Conservation (phyloP, 208 protist species). For the Leishmania tarentolae region DNA sequence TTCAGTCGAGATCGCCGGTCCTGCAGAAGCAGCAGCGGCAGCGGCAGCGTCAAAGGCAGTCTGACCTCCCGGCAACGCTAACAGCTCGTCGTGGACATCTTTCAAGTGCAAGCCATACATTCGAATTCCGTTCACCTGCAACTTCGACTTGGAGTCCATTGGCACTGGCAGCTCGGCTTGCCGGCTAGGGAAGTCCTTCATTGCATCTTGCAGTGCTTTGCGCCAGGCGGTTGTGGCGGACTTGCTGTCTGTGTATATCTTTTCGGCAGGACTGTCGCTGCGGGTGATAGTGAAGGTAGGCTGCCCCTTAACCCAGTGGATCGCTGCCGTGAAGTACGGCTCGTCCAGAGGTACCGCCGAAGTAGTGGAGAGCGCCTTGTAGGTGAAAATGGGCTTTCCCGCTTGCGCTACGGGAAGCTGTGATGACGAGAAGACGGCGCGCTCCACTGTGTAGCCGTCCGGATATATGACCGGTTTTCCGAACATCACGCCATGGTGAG, state of each 20-base stretch:
- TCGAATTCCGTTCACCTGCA: conserved; percentile 33
- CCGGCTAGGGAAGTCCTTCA: conserved; percentile 52
- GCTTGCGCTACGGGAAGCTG: neutral
- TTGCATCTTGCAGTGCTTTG: conserved; percentile 46
- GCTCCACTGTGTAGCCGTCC: conserved; percentile 58
- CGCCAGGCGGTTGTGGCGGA: conserved; percentile 49
- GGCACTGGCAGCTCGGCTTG: neutral
- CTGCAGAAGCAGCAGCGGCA: conserved; percentile 5
- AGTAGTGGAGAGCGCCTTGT: conserved; percentile 5
- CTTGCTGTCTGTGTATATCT: conserved; percentile 38
- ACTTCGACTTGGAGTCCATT: conserved; percentile 14
- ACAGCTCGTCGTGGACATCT: conserved; percentile 34
- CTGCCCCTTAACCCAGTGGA: conserved; percentile 17
- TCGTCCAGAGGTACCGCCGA: neutral
- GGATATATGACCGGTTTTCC: conserved; percentile 49
- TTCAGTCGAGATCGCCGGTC: neutral
- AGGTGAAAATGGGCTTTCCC: conserved; percentile 7
- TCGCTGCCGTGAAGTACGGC: conserved; percentile 49
- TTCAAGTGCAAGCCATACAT: conserved; percentile 45
- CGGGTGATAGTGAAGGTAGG: conserved; percentile 59
- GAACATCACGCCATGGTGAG: conserved; percentile 16
- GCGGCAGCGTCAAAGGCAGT: conserved; percentile 22
- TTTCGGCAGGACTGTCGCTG: conserved; percentile 56
- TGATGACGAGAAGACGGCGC: conserved; percentile 40
- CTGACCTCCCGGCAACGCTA: conserved; percentile 37